phyloP scores from a whole-genome alignment of 352 stramenopile genomes.

The Phytophthora meadii region DNA sequence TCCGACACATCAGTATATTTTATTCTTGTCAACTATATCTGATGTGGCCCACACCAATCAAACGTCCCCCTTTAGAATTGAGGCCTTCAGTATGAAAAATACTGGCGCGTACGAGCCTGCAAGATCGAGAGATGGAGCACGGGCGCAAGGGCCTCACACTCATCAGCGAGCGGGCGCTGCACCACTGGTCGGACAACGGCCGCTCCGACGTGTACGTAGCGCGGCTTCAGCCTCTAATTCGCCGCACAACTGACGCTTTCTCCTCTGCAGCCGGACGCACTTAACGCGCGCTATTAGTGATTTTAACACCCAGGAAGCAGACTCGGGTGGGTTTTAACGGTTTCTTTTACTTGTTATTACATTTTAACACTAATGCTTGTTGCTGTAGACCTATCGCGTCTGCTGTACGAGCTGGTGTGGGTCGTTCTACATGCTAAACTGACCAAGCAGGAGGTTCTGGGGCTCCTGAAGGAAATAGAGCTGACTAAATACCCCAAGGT shows the following conservation, averaged over 20 bases:
- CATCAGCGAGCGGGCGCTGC: constrained; percentile 63
- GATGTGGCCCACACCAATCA: constrained; percentile 3
- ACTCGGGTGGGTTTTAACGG: constrained; percentile 35
- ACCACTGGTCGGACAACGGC: constrained; percentile 72
- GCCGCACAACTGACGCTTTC: constrained; percentile 15
- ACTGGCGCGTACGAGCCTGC: constrained; percentile 10
- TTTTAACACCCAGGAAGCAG: constrained; percentile 28
- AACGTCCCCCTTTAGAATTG: constrained; percentile 5
- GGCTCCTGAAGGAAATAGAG: constrained; percentile 71
- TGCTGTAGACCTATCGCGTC: constrained; percentile 52
- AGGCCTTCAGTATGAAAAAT: constrained; percentile 22
- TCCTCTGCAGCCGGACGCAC: constrained; percentile 41
- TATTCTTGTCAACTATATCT: constrained; percentile 1
- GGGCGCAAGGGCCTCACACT: constrained; percentile 40
- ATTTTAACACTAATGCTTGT: background rate
- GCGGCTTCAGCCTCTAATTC: background rate
- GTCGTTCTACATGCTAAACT: constrained; percentile 75
- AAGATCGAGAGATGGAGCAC: constrained; percentile 42
- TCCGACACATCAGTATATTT: background rate
- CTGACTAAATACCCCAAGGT: constrained; percentile 45
- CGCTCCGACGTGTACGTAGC: constrained; percentile 59
- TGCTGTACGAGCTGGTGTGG: constrained; percentile 85
- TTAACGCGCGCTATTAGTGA: constrained; percentile 51
- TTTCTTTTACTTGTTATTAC: background rate
- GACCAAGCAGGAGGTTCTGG: constrained; percentile 72